Base-by-base conservation (phyloP, 2,329 filamentous ascomycete species). In the Ilyonectria destructans region DNA sequence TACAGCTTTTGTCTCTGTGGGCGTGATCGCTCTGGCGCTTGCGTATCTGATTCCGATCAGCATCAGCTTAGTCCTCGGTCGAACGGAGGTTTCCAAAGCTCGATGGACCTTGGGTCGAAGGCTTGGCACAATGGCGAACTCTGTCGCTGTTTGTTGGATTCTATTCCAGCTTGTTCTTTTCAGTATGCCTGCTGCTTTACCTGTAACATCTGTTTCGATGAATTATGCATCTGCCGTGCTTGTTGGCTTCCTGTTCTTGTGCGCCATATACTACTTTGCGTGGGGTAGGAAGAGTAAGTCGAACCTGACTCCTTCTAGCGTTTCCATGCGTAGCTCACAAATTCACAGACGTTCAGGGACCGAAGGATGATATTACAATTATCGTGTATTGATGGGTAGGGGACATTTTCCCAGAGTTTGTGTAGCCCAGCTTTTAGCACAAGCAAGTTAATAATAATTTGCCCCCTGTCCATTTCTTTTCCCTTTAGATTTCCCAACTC, bases 1-100 rank as follows among this genome's bases (percentile, higher is more conserved):
- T 83, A 92, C 91, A 82, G 90, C 89, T 19, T 94, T 95, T 80
- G 94, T 92, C 0, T 91, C 92, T 26, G 91, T 94, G 0, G 92
- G 92, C 1, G 94, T 92, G 5, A 94, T 95, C 76, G 93, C 91
- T 71, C 86, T 95, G 0, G 91, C 89, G 1, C 89, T 89, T 12
- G 92, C 90, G 0, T 95, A 95, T 78, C 91, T 90, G 10, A 85
- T 94, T 23, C 93, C 93, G 0, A 93, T 95, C 67, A 81, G 93
- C 8, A 89, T 95, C 67, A 91, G 86, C 9, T 82, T 95, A 4
- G 72, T 94, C 1, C 87, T 91, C n/a, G 86, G 89, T 10, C 87
- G 92, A 12, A 84, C 87, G 58, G 85, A 89, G 48, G 87, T 94
- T 19, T 83, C 84, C 49, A 80, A 89, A 71, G 92, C 91, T 0